These are phyloP conservation scores for Solanum gracilifrons DNA, from an alignment of 257 asterid genomes.

Conservation along the genomic window DNA sequence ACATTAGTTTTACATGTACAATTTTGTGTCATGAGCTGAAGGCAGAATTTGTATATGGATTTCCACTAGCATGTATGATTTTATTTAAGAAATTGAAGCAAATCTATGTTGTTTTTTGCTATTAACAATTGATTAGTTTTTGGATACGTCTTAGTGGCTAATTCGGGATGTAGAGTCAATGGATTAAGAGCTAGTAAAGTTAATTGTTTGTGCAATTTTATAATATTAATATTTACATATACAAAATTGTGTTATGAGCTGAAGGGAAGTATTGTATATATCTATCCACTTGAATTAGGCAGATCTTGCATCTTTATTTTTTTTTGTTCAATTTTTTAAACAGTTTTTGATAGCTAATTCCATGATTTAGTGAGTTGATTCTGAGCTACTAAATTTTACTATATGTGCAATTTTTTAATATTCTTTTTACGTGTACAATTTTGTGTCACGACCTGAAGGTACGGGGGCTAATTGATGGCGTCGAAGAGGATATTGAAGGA, in stretches of 20 bases:
- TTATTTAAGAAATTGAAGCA: not conserved
- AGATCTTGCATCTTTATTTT: not conserved
- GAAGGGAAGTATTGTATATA: not conserved
- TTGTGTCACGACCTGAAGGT: not conserved
- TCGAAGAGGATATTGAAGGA: conserved; percentile 5
- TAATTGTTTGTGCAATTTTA: not conserved
- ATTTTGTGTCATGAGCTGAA: not conserved
- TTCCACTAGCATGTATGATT: not conserved
- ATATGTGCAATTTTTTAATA: not conserved
- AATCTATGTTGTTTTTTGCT: not conserved
- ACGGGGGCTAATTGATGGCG: not conserved
- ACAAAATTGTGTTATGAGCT: not conserved
- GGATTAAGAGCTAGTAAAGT: not conserved
- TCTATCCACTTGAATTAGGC: not conserved
- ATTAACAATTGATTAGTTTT: not conserved
- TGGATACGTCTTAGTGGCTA: not conserved
- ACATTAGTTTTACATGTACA: not conserved
- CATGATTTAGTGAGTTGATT: not conserved
- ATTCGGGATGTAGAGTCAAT: not conserved
- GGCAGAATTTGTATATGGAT: not conserved
- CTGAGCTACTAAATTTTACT: not conserved
- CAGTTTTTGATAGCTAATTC: not conserved
- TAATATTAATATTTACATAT: not conserved
- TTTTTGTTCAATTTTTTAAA: too few relatives aligned
- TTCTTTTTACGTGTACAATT: not conserved